phyloP scores from a whole-genome alignment of 83 land plant genomes.

The Thuja plicata region DNA sequence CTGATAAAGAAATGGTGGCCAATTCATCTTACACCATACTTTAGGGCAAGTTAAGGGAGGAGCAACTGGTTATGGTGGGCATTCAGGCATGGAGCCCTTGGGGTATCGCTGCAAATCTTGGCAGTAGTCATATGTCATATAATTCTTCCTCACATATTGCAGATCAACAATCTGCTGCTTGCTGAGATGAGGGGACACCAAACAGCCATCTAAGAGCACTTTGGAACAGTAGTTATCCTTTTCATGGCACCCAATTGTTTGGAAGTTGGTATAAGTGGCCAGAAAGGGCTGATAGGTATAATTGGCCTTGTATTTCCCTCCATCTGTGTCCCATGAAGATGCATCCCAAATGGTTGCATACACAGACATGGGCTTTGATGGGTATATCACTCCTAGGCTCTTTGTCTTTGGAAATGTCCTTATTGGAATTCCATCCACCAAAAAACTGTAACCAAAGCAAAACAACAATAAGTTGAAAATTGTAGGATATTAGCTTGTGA shows the following conservation, averaged over 20 bases:
- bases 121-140: conserved; percentile 33
- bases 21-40: too few relatives aligned
- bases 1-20: too few relatives aligned
- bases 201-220: background rate
- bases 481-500: background rate
- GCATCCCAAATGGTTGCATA: conserved; percentile 31
- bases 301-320: conserved; percentile 22
- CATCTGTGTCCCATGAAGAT: conserved; percentile 25
- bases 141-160: conserved; percentile 20
- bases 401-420: conserved; percentile 13
- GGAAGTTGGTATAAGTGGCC: conserved; percentile 12
- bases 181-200: background rate
- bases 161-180: background rate
- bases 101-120: conserved; percentile 18
- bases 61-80: background rate
- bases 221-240: background rate
- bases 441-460: conserved; percentile 19
- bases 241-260: conserved; percentile 10
- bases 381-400: conserved; percentile 26
- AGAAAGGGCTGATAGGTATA: conserved; percentile 16
- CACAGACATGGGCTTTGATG: conserved; percentile 30
- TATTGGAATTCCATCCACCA: conserved; percentile 34
- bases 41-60: too few relatives aligned
- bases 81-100: conserved; percentile 19
- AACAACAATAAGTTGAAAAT: background rate